Evolutionary conservation across 331 rosid genomes (phyloP).

Genomic region (Cydonia oblonga): DNA sequence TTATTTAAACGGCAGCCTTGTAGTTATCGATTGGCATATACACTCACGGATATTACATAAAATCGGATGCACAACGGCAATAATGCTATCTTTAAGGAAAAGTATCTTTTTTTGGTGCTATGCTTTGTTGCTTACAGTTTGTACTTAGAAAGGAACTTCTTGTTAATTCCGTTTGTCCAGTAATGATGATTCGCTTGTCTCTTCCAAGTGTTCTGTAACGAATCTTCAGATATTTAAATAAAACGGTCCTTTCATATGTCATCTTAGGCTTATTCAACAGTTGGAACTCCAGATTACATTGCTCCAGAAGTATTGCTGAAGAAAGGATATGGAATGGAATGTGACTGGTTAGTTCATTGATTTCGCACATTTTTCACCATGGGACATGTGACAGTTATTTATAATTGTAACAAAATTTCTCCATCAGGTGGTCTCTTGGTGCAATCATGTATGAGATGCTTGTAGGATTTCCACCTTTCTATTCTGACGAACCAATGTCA

Average conservation of each 20-base stretch:
- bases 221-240: conserved; percentile 2
- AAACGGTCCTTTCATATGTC: conserved; percentile 7
- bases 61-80: not conserved
- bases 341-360: conserved; percentile 53
- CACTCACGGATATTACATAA: not conserved
- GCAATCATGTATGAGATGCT: conserved; percentile 94
- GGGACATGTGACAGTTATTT: not conserved
- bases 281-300: conserved; percentile 88
- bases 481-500: conserved; percentile 76
- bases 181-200: not conserved
- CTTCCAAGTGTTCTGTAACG: not conserved
- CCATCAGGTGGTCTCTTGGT: conserved; percentile 83
- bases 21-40: not conserved
- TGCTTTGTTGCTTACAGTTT: not conserved
- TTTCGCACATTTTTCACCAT: not conserved
- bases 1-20: not conserved
- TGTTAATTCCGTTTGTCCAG: not conserved
- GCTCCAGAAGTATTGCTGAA: conserved; percentile 77
- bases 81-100: not conserved
- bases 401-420: not conserved
- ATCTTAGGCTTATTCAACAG: conserved; percentile 79
- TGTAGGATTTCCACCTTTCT: conserved; percentile 82
- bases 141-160: not conserved
- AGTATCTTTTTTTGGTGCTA: not conserved
- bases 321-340: conserved; percentile 82